These are phyloP conservation scores for Suillus fuscotomentosus DNA, from an alignment of 768 basidiomycete genomes.

Conservation along the genomic window DNA sequence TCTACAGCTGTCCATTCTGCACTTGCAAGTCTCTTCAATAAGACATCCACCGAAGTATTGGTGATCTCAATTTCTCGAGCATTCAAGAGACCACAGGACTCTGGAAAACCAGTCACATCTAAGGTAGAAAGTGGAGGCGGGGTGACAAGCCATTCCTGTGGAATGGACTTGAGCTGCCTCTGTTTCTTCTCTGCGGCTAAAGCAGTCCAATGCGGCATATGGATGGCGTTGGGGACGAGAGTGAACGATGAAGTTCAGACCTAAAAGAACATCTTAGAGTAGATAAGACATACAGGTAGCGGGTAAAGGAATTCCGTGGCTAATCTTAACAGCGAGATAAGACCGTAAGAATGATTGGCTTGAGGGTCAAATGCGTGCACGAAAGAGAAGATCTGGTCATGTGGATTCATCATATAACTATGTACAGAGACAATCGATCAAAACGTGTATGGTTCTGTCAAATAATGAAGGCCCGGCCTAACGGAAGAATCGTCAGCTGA, in stretches of 20 bases:
- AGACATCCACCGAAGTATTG: conserved; percentile 37
- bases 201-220: conserved; percentile 41
- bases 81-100: conserved; percentile 55
- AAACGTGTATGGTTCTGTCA: neutral
- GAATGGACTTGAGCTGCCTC: conserved; percentile 55
- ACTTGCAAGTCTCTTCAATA: conserved; percentile 53
- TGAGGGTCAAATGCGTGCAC: neutral
- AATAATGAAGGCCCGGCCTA: neutral
- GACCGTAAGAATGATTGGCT: neutral
- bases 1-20: conserved; percentile 62
- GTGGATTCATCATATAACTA: neutral
- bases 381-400: neutral
- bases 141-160: conserved; percentile 59
- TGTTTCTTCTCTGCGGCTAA: conserved; percentile 53
- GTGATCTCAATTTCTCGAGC: conserved; percentile 61
- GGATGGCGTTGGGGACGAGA: too few species aligned
- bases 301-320: neutral
- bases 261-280: neutral
- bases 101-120: conserved; percentile 56
- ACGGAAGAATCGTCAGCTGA: conserved; percentile 16
- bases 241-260: neutral
- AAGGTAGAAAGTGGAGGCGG: conserved; percentile 46
- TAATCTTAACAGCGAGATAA: conserved; percentile 3
- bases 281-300: conserved; percentile 2
- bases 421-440: neutral